phyloP scores from a whole-genome alignment of 768 basidiomycete genomes.

The Naganishia friedmannii region DNA sequence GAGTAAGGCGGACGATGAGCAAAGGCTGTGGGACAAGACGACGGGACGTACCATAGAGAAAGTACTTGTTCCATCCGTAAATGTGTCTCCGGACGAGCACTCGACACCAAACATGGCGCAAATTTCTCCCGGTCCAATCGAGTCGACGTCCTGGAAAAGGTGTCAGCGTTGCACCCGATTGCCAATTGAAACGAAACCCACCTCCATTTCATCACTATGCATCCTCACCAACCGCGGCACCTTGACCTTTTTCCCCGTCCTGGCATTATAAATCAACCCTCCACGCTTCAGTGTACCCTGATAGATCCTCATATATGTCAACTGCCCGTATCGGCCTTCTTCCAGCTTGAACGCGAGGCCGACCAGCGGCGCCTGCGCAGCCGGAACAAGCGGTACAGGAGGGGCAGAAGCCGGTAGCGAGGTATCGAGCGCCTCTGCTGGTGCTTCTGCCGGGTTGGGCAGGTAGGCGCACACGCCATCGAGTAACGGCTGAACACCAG shows the following conservation, averaged over 20 bases:
- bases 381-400: constrained; percentile 72
- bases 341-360: constrained; percentile 97
- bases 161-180: background rate
- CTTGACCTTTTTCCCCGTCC: constrained; percentile 95
- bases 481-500: constrained; percentile 85
- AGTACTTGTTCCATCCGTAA: constrained; percentile 84
- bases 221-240: constrained; percentile 92
- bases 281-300: constrained; percentile 89
- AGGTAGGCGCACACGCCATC: constrained; percentile 96
- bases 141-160: constrained; percentile 67
- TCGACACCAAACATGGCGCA: constrained; percentile 99
- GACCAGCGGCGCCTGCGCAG: constrained; percentile 79
- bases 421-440: constrained; percentile 78
- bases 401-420: constrained; percentile 58
- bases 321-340: constrained; percentile 92
- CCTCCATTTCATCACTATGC: constrained; percentile 98
- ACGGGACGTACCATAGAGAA: constrained; percentile 77
- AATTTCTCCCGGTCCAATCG: constrained; percentile 94
- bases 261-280: constrained; percentile 78
- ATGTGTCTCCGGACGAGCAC: constrained; percentile 95
- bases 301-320: constrained; percentile 98
- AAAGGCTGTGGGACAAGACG: background rate
- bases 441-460: constrained; percentile 76
- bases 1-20: constrained; percentile 21
- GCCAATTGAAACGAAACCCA: background rate